Percentiles rank a stretch among this genome's conserved stretches.
phyloP scores from a whole-genome alignment of 2,329 filamentous ascomycete genomes.

The Colletotrichum limetticola region DNA sequence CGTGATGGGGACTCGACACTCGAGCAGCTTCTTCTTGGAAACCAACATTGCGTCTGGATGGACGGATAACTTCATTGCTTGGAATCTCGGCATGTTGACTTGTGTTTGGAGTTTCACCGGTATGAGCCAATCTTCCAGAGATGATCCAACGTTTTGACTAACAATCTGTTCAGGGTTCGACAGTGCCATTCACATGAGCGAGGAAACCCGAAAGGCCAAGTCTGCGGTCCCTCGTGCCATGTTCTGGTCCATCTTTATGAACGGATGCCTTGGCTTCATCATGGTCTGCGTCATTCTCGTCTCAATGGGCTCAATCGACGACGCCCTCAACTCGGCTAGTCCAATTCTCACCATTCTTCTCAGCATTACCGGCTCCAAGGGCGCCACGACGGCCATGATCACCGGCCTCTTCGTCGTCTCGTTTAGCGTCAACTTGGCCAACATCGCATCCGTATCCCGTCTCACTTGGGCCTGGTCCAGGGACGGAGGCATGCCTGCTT shows the following conservation, averaged over 20 bases:
- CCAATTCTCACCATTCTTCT: slow-evolving; percentile 11
- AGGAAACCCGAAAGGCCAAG: slow-evolving; percentile 31
- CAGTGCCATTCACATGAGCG: slow-evolving; percentile 28
- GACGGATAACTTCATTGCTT: slow-evolving; percentile 12
- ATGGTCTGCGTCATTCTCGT: slow-evolving; percentile 17
- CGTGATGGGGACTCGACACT: background rate
- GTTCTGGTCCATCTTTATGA: slow-evolving; percentile 37
- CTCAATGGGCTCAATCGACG: slow-evolving; percentile 1
- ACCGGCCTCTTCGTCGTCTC: slow-evolving; percentile 6
- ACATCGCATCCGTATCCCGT: slow-evolving; percentile 7
- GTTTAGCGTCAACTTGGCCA: slow-evolving; percentile 13
- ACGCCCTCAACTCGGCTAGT: background rate
- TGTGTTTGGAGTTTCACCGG: slow-evolving; percentile 20
- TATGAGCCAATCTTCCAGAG: background rate
- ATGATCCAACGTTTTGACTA: background rate
- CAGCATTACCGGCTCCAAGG: background rate
- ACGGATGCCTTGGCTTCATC: slow-evolving; percentile 49
- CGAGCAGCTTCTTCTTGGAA: slow-evolving; percentile 1
- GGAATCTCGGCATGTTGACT: slow-evolving; percentile 12
- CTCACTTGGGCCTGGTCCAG: slow-evolving; percentile 14
- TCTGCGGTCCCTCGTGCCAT: slow-evolving; percentile 19
- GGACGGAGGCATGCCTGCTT: slow-evolving; percentile 12
- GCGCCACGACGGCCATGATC: slow-evolving; percentile 10
- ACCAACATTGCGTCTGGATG: slow-evolving; percentile 7
- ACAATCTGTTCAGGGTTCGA: background rate